Evolutionary conservation across 2,329 filamentous ascomycete species (phyloP).

Genomic region (Coniochaeta hoffmannii): DNA sequence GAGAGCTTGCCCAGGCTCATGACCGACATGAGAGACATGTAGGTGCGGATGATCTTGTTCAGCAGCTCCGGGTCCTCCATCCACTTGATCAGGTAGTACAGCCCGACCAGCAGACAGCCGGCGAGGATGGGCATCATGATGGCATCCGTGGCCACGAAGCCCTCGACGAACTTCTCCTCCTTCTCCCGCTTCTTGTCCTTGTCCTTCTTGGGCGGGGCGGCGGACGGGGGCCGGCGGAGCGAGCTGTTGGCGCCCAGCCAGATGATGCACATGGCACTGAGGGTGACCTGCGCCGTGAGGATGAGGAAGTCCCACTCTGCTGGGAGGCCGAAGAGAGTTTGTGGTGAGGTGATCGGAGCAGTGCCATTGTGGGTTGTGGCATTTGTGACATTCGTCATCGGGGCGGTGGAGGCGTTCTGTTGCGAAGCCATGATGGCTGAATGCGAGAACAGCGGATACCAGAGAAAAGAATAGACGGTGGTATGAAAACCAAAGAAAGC

Average conservation of each 20-base stretch:
- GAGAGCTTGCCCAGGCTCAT: constrained; percentile 67
- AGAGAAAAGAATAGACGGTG: neutral
- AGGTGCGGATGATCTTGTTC: constrained; percentile 75
- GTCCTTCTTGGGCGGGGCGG: constrained; percentile 48
- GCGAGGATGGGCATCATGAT: constrained; percentile 78
- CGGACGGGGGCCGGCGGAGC: constrained; percentile 74
- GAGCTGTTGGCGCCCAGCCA: constrained; percentile 81
- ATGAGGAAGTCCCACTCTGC: constrained; percentile 28
- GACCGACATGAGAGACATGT: constrained; percentile 76
- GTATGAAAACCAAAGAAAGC: neutral
- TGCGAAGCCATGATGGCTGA: neutral
- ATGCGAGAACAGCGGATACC: neutral
- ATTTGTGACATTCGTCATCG: neutral
- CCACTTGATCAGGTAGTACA: constrained; percentile 89
- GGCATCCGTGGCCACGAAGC: constrained; percentile 69
- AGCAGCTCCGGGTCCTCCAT: constrained; percentile 73
- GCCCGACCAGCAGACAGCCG: constrained; percentile 57
- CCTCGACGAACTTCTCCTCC: constrained; percentile 48
- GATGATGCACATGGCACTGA: constrained; percentile 73
- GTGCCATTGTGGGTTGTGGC: neutral
- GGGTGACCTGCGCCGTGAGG: constrained; percentile 40
- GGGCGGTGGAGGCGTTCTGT: neutral
- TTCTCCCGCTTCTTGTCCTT: constrained; percentile 35
- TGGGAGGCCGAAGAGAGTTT: neutral
- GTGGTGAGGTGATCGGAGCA: neutral